Evolutionary conservation across 768 basidiomycete genomes (phyloP).

Genomic region (Lentinula edodes): DNA sequence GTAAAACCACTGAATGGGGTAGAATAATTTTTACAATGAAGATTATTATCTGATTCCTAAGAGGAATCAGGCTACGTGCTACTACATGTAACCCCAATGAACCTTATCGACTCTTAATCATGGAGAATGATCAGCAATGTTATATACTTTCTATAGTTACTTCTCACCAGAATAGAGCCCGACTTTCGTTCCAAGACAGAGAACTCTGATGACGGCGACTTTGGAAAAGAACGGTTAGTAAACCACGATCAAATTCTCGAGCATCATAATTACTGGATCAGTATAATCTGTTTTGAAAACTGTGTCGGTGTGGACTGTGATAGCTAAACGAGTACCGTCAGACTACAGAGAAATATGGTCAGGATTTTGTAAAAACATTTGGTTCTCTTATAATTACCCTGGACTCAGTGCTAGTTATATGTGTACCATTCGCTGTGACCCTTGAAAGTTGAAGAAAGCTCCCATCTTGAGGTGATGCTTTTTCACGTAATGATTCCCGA

Average conservation of each 20-base stretch:
- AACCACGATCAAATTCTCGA: neutral
- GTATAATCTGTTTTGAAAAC: conserved; percentile 26
- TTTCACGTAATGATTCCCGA: conserved; percentile 39
- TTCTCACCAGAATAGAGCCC: neutral
- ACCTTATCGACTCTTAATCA: neutral
- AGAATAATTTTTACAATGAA: too few species aligned
- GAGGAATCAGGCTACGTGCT: too few species aligned
- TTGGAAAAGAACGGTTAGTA: neutral
- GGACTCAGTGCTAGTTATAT: neutral
- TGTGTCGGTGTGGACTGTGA: conserved; percentile 30
- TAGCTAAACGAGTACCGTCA: conserved; percentile 6
- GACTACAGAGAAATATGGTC: neutral
- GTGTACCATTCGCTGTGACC: conserved; percentile 15
- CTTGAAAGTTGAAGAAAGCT: conserved; percentile 31
- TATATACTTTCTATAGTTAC: neutral
- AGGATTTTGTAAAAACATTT: neutral
- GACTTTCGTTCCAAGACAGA: neutral
- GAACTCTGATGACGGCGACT: neutral
- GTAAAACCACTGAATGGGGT: too few species aligned
- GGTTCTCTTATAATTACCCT: neutral
- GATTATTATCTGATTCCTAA: too few species aligned
- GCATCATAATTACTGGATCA: conserved; percentile 9
- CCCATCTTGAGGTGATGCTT: conserved; percentile 23
- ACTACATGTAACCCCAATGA: too few species aligned
- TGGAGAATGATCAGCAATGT: neutral